phyloP scores from a whole-genome alignment of 2,329 filamentous ascomycete genomes.

The Fusarium penzigii region DNA sequence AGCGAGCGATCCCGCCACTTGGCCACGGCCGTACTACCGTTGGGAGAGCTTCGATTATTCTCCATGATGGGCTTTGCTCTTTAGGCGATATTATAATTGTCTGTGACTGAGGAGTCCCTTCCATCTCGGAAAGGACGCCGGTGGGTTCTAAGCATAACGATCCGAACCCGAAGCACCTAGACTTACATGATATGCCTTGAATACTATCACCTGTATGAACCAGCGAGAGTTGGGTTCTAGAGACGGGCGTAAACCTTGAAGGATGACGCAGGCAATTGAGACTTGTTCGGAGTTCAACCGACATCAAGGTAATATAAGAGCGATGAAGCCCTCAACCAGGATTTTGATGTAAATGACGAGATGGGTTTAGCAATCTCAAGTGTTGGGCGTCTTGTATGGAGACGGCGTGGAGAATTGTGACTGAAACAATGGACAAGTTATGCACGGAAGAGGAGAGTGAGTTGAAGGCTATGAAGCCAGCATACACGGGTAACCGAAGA shows the following conservation, averaged over 20 bases:
- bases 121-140: conserved; percentile 17
- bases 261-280: conserved; percentile 59
- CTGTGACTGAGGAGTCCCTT: conserved; percentile 23
- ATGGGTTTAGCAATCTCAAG: no score
- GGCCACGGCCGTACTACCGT: conserved; percentile 28
- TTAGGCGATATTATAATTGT: conserved; percentile 24
- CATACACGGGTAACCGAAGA: no score
- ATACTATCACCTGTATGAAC: conserved; percentile 59
- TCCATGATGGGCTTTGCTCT: conserved; percentile 42
- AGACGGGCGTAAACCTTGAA: conserved; percentile 58
- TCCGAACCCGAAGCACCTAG: conserved; percentile 10
- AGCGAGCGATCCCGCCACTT: conserved; percentile 44
- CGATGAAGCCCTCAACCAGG: neutral
- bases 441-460: no score
- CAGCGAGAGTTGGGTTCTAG: conserved; percentile 55
- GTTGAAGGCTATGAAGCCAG: no score
- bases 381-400: no score
- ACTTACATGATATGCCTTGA: conserved; percentile 52
- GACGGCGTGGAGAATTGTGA: no score
- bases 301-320: conserved; percentile 54
- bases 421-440: no score
- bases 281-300: conserved; percentile 57
- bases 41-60: conserved; percentile 32
- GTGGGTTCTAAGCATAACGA: conserved; percentile 24
- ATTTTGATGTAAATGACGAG: no score